Evolutionary conservation across 2,329 filamentous ascomycete genomes (phyloP), one percentile per base, ranked within the genome.

Genomic region (Juglanconis oblonga): DNA sequence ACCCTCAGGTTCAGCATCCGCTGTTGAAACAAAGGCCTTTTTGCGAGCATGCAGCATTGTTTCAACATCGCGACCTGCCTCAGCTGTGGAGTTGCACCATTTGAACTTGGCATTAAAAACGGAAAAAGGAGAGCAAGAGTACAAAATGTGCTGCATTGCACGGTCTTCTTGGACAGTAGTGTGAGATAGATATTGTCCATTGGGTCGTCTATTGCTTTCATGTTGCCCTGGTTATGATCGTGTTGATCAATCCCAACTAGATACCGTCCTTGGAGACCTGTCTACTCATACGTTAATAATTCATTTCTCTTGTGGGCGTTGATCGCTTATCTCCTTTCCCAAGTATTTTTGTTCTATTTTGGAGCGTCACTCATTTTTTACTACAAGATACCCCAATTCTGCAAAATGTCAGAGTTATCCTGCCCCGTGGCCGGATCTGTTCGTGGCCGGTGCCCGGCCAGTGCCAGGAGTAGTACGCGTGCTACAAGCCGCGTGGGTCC

Each of bases 401-500:
- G 1, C 52, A 64, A 54, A 4, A 68, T 67, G 65, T 67, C 65
- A 6, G 63, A 65, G 52, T n/a, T 51, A 54, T 68, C 68, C 10
- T 72, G 70, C 38, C 70, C 70, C n/a, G 65, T 70, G 11, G 71
- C 70, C 17, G 68, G 67, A 36, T 66, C 65, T 54, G 62, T 56
- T 33, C 66, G 64, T 24, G 69, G 63, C 17, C 59, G 59, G 40
- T 71, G 69, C 57, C 71, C 70, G 40, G 70, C 64, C 7, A 65
- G 69, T 11, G 67, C 67, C 52, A 62, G 64, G 32, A 62, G 65
- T 49, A 64, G 66, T 29, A 62, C 61, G 47, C 70, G 64, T 49
- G 31, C 47, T 50, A 64, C 66, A 57, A 71, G 69, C 53, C 67
- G 64, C 17, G 65, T 70, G 31, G 73, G 73, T 14, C 70, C 71